Evolutionary conservation across 768 basidiomycete species (phyloP).

Genomic region (Hemileccinum impolitum): DNA sequence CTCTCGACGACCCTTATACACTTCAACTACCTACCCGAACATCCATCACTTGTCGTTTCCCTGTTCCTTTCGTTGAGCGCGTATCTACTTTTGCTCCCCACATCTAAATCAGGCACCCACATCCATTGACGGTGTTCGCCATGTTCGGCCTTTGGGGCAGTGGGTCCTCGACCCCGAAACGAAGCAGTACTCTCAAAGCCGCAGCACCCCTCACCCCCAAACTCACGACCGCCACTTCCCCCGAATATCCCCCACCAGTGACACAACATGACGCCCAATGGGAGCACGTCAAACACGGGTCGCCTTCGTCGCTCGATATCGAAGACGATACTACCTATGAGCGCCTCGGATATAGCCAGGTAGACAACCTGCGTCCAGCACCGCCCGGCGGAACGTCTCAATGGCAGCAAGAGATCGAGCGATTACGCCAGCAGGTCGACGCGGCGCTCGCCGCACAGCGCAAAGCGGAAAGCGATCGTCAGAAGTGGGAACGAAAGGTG

Average conservation of each 20-base stretch:
- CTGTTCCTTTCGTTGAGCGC: too few relatives aligned
- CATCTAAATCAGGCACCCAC: too few relatives aligned
- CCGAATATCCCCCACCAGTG: conserved; percentile 7
- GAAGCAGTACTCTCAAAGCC: conserved; percentile 14
- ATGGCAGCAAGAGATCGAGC: conserved; percentile 13
- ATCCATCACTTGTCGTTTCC: too few relatives aligned
- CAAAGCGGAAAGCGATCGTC: conserved; percentile 18
- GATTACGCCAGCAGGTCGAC: conserved; percentile 11
- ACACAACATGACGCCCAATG: conserved; percentile 16
- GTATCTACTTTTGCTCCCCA: too few relatives aligned
- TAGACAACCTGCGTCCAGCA: conserved; percentile 6
- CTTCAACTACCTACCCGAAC: too few relatives aligned
- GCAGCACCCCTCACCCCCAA: conserved; percentile 20
- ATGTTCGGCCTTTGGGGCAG: conserved; percentile 10
- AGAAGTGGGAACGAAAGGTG: conserved; percentile 21
- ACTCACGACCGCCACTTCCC: conserved; percentile 14
- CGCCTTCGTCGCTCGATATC: conserved; percentile 13
- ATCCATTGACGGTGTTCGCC: background rate
- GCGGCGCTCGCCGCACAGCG: conserved; percentile 9
- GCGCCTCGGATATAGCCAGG: conserved; percentile 21
- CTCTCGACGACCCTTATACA: too few relatives aligned
- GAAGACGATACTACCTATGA: conserved; percentile 19
- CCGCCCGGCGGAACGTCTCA: background rate
- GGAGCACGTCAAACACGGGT: conserved; percentile 18
- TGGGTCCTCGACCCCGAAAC: conserved; percentile 18